phyloP scores from a whole-genome alignment of 2,329 filamentous ascomycete species.

The Diplodia intermedia region DNA sequence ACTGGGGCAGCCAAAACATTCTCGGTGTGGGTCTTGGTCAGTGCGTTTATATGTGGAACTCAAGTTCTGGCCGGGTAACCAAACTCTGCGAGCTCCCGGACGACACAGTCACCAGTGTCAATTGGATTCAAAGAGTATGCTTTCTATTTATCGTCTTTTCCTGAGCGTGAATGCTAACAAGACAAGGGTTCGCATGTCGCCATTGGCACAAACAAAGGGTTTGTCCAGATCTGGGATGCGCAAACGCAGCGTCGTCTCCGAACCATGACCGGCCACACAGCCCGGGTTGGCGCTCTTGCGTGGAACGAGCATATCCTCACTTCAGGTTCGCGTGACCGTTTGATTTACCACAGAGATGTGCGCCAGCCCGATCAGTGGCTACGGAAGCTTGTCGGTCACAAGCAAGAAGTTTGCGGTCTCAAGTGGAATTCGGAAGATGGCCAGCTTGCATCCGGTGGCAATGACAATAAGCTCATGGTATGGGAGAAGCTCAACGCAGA shows the following conservation, averaged over 20 bases:
- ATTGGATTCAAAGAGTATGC: constrained; percentile 87
- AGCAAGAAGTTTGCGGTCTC: constrained; percentile 95
- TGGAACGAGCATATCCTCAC: constrained; percentile 99
- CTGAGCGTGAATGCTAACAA: neutral
- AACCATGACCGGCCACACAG: constrained; percentile 97
- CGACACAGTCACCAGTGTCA: constrained; percentile 94
- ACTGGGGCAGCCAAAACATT: constrained; percentile 96
- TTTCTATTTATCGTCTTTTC: constrained; percentile 8
- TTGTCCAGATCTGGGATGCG: constrained; percentile 98
- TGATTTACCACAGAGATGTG: constrained; percentile 95
- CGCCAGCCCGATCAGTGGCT: constrained; percentile 90
- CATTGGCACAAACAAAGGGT: constrained; percentile 91
- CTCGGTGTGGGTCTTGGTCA: constrained; percentile 90
- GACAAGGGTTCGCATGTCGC: constrained; percentile 83
- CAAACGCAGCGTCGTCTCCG: constrained; percentile 82
- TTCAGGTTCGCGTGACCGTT: constrained; percentile 89
- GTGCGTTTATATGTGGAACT: constrained; percentile 99
- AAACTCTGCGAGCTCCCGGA: constrained; percentile 92
- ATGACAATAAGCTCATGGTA: constrained; percentile 98
- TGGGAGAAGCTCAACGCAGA: constrained; percentile 97
- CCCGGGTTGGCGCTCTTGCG: constrained; percentile 88
- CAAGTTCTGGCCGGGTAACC: constrained; percentile 85
- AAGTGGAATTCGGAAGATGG: constrained; percentile 98
- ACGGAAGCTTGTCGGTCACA: constrained; percentile 87
- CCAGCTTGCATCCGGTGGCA: constrained; percentile 92